Conservation (phyloP, 2,329 filamentous ascomycete genomes). For the Blumeria hordei region DNA sequence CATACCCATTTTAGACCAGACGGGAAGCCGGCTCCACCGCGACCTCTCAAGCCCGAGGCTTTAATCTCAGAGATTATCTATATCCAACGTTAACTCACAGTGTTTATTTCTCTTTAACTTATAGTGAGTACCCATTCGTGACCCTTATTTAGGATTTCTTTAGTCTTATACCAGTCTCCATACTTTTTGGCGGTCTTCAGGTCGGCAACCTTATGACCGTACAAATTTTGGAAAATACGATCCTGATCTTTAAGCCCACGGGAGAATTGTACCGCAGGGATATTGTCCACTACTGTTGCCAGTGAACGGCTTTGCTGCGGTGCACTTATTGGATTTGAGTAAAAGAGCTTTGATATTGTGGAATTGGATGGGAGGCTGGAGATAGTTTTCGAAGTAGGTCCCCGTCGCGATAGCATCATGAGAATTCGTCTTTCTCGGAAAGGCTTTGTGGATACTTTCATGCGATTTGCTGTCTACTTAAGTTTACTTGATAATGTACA, state of each 20-base stretch:
- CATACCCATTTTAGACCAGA: conserved; percentile 97
- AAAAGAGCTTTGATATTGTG: conserved; percentile 10
- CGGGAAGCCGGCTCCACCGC: conserved; percentile 93
- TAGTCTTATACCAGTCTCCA: conserved; percentile 98
- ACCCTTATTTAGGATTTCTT: conserved; percentile 91
- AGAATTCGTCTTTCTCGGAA: conserved; percentile 15
- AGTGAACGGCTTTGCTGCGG: no score
- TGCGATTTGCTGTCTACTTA: not conserved
- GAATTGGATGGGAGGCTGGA: conserved; percentile 9
- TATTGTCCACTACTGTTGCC: no score
- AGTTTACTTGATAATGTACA: not conserved
- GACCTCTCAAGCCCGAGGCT: conserved; percentile 79
- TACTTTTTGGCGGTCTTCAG: conserved; percentile 90
- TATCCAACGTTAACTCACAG: conserved; percentile 6
- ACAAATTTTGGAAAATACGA: conserved; percentile 97
- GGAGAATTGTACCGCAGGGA: no score
- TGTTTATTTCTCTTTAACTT: not conserved
- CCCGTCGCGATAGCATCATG: conserved; percentile 17
- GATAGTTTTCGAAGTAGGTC: conserved; percentile 13
- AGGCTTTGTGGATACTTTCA: conserved; percentile 5
- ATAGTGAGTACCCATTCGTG: conserved; percentile 52
- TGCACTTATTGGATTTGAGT: not conserved
- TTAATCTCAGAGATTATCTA: conserved; percentile 94
- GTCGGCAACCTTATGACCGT: conserved; percentile 76
- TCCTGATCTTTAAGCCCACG: conserved; percentile 83